phyloP scores from a whole-genome alignment of 768 basidiomycete species.

The Suillus lakei region DNA sequence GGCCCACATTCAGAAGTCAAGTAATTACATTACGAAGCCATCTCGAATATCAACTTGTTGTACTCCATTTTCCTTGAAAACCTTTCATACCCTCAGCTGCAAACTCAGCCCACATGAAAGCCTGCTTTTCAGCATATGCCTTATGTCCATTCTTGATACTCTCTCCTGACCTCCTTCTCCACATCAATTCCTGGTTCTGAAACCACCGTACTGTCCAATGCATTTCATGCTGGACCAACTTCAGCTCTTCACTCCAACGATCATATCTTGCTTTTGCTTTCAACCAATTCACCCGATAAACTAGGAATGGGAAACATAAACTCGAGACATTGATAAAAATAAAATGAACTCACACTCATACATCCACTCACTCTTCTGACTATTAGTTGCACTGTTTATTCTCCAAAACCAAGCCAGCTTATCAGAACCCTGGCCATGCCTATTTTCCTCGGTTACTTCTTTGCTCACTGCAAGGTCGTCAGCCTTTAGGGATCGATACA shows the following conservation, averaged over 20 bases:
- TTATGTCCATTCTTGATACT: background rate
- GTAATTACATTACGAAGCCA: background rate
- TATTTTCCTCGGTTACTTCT: slow-evolving; percentile 15
- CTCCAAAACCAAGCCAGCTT: slow-evolving; percentile 11
- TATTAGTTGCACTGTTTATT: background rate
- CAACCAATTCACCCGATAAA: slow-evolving; percentile 9
- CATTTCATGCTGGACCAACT: slow-evolving; percentile 22
- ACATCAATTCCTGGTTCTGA: background rate
- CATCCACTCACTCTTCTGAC: slow-evolving; percentile 3
- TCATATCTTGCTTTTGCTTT: slow-evolving; percentile 21
- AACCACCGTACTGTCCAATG: slow-evolving; percentile 22
- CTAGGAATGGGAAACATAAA: background rate
- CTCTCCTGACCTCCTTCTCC: background rate
- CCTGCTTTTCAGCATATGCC: background rate
- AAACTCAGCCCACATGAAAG: background rate
- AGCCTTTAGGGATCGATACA: slow-evolving; percentile 2
- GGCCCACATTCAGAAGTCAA: no score
- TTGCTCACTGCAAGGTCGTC: slow-evolving; percentile 12
- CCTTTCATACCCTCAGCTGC: background rate
- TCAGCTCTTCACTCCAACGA: slow-evolving; percentile 24
- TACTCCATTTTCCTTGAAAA: background rate
- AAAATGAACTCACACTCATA: background rate
- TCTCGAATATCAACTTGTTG: background rate
- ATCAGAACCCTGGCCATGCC: slow-evolving; percentile 11
- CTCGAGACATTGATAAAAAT: background rate